Conservation (phyloP, 78 protist genomes). For the Parvularia atlantis region DNA sequence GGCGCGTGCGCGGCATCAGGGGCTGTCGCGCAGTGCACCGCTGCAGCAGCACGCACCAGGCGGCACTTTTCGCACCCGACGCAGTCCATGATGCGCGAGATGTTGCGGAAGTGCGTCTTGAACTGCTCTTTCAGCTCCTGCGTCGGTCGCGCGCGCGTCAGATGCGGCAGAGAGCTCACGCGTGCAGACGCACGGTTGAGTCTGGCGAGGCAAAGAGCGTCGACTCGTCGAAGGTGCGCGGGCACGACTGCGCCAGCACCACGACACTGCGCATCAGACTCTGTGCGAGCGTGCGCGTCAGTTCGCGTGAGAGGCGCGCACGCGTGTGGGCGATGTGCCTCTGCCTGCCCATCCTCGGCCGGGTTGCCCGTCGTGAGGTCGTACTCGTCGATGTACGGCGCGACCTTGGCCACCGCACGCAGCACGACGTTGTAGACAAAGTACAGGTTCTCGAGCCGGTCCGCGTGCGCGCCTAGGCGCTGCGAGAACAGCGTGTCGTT, state of each 20-base stretch:
- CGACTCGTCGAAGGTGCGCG: constrained; percentile 3
- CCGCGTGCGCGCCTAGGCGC: too few species aligned
- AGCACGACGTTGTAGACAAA: constrained; percentile 3
- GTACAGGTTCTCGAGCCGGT: constrained; percentile 15
- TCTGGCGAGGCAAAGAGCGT: background rate
- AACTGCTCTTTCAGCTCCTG: constrained; percentile 2
- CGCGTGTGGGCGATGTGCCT: too few species aligned
- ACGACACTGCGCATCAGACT: background rate
- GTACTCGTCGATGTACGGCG: background rate
- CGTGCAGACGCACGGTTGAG: background rate
- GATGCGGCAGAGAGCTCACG: too few species aligned
- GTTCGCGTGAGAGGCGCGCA: too few species aligned
- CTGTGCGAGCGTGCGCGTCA: background rate
- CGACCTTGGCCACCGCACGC: constrained; percentile 42
- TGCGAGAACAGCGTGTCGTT: too few species aligned
- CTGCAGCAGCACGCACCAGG: background rate
- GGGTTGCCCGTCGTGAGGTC: background rate
- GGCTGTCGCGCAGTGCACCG: background rate
- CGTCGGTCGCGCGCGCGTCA: too few species aligned
- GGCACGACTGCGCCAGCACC: background rate
- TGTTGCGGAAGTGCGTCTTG: constrained; percentile 11
- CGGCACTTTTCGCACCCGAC: constrained; percentile 64
- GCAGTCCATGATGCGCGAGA: constrained; percentile 60
- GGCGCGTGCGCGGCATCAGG: background rate
- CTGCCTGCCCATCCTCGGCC: background rate